Evolutionary conservation across 2,329 filamentous ascomycete species (phyloP).

Genomic region (Emmonsia crescens): DNA sequence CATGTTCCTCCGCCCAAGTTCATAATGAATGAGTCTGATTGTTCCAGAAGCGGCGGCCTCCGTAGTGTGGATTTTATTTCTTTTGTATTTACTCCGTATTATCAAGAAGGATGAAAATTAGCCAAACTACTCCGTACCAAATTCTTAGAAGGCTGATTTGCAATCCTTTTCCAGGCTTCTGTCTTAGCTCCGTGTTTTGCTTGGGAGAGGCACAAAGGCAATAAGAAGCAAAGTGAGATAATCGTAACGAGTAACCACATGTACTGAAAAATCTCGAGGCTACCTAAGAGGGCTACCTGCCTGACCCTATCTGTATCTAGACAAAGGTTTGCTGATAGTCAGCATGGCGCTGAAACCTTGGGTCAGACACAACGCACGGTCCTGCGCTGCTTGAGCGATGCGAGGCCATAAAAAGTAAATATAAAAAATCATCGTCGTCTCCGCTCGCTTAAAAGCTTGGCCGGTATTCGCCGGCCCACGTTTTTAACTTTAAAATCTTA

Average conservation of each 20-base stretch:
- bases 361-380: background rate
- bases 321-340: background rate
- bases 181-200: too few species aligned
- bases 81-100: background rate
- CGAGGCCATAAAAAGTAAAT: background rate
- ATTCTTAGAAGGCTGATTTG: too few species aligned
- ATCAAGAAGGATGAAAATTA: background rate
- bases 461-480: background rate
- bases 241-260: too few species aligned
- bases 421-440: background rate
- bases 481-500: slow-evolving; percentile 1
- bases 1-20: too few species aligned
- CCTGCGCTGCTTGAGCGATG: background rate
- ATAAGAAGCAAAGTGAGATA: too few species aligned
- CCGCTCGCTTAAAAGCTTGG: slow-evolving; percentile 2
- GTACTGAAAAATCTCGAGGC: background rate
- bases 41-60: background rate
- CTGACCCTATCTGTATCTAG: background rate
- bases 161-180: too few species aligned
- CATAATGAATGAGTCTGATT: background rate
- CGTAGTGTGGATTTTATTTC: too few species aligned
- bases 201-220: too few species aligned
- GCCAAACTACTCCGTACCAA: too few species aligned
- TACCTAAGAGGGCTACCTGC: background rate
- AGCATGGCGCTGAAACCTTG: background rate